phyloP scores from a whole-genome alignment of 139 green algal genomes.

The Yamagishiella unicocca region DNA sequence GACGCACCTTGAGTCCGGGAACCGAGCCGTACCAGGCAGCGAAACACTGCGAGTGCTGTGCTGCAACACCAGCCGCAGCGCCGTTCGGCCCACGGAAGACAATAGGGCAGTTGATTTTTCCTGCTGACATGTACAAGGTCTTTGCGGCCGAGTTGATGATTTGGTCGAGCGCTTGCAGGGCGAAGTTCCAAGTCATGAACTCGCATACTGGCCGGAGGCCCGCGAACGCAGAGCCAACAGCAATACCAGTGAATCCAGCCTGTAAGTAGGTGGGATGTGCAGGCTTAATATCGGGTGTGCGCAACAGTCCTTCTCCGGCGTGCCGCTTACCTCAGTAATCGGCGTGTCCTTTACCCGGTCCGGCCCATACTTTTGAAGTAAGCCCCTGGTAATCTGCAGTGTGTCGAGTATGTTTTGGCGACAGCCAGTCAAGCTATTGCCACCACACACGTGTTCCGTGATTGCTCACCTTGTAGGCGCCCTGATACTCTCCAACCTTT shows the following conservation, averaged over 20 bases:
- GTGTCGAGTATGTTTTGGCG: not conserved
- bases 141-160: conserved; percentile 99
- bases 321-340: conserved; percentile 95
- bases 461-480: conserved; percentile 93
- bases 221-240: conserved; percentile 92
- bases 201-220: conserved; percentile 95
- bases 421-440: not conserved
- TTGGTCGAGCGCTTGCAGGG: conserved; percentile 99
- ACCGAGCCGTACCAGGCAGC: conserved; percentile 95
- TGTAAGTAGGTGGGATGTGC: conserved; percentile 45
- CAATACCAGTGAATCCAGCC: conserved; percentile 97
- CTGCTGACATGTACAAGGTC: conserved; percentile 98
- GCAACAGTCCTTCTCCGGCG: too few relatives aligned
- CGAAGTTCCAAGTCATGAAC: conserved; percentile 99
- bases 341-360: conserved; percentile 97
- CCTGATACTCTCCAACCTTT: conserved; percentile 96
- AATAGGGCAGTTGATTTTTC: conserved; percentile 93
- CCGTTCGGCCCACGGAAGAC: conserved; percentile 99
- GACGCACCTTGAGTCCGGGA: conserved; percentile 94
- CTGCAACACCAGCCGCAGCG: conserved; percentile 95
- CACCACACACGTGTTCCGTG: not conserved
- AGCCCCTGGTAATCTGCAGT: conserved; percentile 91
- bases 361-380: conserved; percentile 96
- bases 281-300: too few relatives aligned
- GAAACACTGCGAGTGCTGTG: conserved; percentile 99